Conservation (phyloP, 108 stramenopile genomes). For the Seminavis robusta region DNA sequence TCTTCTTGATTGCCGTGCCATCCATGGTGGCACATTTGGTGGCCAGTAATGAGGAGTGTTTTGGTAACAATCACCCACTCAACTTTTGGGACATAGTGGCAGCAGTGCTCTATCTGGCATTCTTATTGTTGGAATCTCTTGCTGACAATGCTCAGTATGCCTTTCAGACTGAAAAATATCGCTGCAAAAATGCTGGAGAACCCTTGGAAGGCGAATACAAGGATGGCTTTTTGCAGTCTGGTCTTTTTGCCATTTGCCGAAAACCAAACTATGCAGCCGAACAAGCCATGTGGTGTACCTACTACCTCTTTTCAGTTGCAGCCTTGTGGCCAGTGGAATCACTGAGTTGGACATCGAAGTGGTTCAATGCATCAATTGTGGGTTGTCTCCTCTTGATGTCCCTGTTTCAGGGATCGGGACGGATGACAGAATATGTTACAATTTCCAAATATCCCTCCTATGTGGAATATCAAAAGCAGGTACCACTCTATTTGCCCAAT, state of each 20-base stretch:
- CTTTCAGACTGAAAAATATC: constrained; percentile 72
- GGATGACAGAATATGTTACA: constrained; percentile 67
- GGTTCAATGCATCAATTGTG: constrained; percentile 50
- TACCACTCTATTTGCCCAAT: constrained; percentile 65
- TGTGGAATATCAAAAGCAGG: constrained; percentile 40
- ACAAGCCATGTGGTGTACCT: constrained; percentile 63
- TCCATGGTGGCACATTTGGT: constrained; percentile 42
- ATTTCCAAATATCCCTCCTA: constrained; percentile 61
- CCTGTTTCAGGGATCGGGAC: constrained; percentile 70
- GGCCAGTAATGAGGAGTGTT: constrained; percentile 18
- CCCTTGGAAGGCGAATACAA: constrained; percentile 29
- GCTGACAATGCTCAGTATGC: constrained; percentile 76
- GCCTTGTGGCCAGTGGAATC: no score
- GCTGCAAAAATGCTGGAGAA: constrained; percentile 10
- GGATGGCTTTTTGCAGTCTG: constrained; percentile 62
- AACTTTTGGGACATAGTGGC: constrained; percentile 47
- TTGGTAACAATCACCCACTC: constrained; percentile 17
- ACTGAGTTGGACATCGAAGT: constrained; percentile 4
- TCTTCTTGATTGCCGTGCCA: constrained; percentile 61
- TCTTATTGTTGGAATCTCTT: constrained; percentile 50
- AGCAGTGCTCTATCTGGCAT: constrained; percentile 29
- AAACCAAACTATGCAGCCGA: constrained; percentile 82
- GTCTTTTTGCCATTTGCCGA: constrained; percentile 67
- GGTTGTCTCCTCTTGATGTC: constrained; percentile 49
- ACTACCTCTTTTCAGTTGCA: constrained; percentile 57